These are phyloP conservation scores for Candida piceae DNA, from an alignment of 805 yeast species.

Conservation along the genomic window DNA sequence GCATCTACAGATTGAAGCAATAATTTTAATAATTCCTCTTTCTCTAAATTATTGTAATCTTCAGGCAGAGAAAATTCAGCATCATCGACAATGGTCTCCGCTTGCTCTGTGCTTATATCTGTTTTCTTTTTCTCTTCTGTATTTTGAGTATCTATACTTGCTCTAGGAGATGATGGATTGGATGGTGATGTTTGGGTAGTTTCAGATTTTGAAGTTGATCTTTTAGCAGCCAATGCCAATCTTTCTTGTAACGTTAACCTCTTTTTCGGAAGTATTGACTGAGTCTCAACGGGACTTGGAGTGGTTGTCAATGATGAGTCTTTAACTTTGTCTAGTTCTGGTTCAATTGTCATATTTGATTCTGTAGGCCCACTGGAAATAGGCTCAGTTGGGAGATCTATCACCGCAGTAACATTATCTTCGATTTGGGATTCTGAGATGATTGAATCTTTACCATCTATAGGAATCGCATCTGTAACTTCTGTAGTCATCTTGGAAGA, in stretches of 20 bases:
- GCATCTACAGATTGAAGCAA: slow-evolving; percentile 6
- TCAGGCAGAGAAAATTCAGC: slow-evolving; percentile 8
- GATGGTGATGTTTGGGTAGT: background rate
- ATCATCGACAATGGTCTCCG: slow-evolving; percentile 2
- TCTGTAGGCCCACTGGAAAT: too few species aligned
- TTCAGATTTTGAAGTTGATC: slow-evolving; percentile 16
- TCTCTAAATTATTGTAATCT: slow-evolving; percentile 7
- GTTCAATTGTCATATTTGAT: too few species aligned
- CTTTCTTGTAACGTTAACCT: slow-evolving; percentile 80
- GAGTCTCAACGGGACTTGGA: slow-evolving; percentile 1
- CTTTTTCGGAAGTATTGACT: slow-evolving; percentile 37
- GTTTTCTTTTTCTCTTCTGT: background rate
- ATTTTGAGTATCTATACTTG: slow-evolving; percentile 2
- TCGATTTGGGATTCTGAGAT: too few species aligned
- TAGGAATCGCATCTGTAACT: too few species aligned
- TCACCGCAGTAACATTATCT: too few species aligned
- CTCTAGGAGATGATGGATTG: slow-evolving; percentile 3
- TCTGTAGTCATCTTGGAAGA: too few species aligned
- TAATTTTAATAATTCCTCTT: slow-evolving; percentile 10
- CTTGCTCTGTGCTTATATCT: too few species aligned
- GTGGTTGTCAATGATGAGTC: too few species aligned
- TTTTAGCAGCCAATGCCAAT: slow-evolving; percentile 71
- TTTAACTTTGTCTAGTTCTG: background rate
- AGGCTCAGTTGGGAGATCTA: too few species aligned
- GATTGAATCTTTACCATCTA: too few species aligned